Base-by-base conservation (phyloP, 106 monocot genomes). In the Narthecium ossifragum region DNA sequence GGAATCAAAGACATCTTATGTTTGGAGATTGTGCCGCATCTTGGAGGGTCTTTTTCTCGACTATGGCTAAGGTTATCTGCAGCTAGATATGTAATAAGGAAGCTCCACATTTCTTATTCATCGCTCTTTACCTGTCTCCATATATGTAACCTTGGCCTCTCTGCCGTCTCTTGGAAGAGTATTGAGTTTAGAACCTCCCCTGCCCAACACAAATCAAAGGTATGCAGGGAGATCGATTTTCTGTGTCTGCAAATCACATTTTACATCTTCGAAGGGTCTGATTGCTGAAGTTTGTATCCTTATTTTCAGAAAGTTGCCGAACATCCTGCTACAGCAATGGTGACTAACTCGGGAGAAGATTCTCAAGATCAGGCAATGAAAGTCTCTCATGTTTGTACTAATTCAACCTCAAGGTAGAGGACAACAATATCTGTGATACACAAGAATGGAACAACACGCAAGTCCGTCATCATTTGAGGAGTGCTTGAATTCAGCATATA, bases 11-110 rank as follows among this genome's bases (percentile, higher is more conserved):
- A 57, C 71, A 14, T 71, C 75, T 26, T 54, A 31, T 37, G 54
- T 84, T 50, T 88, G 88, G 88, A 77, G 84, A 59, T 27, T 92
- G 26, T 68, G 92, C 40, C 80, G 84, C 57, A 56, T 80, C 24
- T 39, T 84, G 58, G 75, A 88, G 73, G 88, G 88, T 31, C 78
- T 78, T 37, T 81, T 73, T 60, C 68, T 92, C 47, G 92, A 92
- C 76, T 81, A 92, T 49, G 92, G 92, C 67, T 92, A 92, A 92
- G 53, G 58, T 60, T 34, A 39, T 31, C 29, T 32, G 18, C 33
- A 49, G 53, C 59, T 13, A 18, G 4, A 18, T 13, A 43, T 12
- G 2, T 11, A 41, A 17, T 41, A 17, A 43, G 9, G 17, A 43
- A 18, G 14, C 6, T 17, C 11, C 43, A 17, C 12, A 4, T 43